Evolutionary conservation across 805 yeast species (phyloP).

Genomic region (Cyberlindnera euphorbiiphila): DNA sequence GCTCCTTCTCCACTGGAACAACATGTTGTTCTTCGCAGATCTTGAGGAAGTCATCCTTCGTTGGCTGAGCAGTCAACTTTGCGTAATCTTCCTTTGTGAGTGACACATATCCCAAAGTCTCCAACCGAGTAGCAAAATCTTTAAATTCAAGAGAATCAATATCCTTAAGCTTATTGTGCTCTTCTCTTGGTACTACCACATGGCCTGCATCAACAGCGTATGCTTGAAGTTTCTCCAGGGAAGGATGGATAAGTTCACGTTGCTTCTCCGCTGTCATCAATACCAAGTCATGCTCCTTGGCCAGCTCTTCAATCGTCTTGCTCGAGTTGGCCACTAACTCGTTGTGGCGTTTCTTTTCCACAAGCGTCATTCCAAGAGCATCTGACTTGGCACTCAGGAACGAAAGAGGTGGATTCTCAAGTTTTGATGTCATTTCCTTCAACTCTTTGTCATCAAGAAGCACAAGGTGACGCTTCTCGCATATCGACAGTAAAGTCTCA

Average conservation of each 20-base stretch:
- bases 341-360: slow-evolving; percentile 15
- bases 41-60: slow-evolving; percentile 5
- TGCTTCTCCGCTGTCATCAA: slow-evolving; percentile 14
- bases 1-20: slow-evolving; percentile 8
- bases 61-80: slow-evolving; percentile 6
- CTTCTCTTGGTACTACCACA: slow-evolving; percentile 1
- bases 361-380: slow-evolving; percentile 10
- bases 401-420: slow-evolving; percentile 14
- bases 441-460: slow-evolving; percentile 9
- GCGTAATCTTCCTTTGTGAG: slow-evolving; percentile 2
- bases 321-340: slow-evolving; percentile 13
- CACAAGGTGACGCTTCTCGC: slow-evolving; percentile 13
- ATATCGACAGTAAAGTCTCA: slow-evolving; percentile 7
- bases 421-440: slow-evolving; percentile 2
- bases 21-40: slow-evolving; percentile 11
- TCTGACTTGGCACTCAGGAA: slow-evolving; percentile 15
- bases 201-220: slow-evolving; percentile 9
- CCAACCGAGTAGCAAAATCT: background rate
- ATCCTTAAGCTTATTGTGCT: slow-evolving; percentile 1
- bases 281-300: slow-evolving; percentile 25
- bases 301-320: slow-evolving; percentile 27
- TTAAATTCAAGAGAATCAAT: slow-evolving; percentile 3
- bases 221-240: slow-evolving; percentile 10
- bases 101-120: background rate
- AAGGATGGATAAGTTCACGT: slow-evolving; percentile 13